Percentiles rank a stretch among this genome's conserved stretches.
Evolutionary conservation across 2,329 filamentous ascomycete genomes (phyloP).

Genomic region (Calycina herbarum): DNA sequence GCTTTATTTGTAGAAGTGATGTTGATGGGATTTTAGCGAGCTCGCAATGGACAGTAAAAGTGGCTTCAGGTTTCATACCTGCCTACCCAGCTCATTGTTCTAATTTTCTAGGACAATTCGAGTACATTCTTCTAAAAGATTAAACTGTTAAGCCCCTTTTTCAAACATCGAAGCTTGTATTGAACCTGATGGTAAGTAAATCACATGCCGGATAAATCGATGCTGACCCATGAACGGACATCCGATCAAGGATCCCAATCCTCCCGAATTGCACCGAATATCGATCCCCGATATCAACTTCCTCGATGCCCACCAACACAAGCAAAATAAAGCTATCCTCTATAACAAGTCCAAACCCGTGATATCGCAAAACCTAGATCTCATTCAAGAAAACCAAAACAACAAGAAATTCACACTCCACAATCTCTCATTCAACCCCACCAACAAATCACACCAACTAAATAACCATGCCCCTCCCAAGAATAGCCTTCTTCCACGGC

Average conservation of each 20-base stretch:
- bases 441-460: not conserved
- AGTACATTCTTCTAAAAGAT: too few relatives aligned
- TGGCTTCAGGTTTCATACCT: too few relatives aligned
- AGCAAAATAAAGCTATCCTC: not conserved
- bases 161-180: too few relatives aligned
- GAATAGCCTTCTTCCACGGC: slow-evolving; percentile 30
- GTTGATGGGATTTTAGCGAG: too few relatives aligned
- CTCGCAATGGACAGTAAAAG: too few relatives aligned
- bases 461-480: slow-evolving; percentile 13
- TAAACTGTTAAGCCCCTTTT: too few relatives aligned
- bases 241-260: not conserved
- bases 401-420: not conserved
- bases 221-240: not conserved
- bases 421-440: not conserved
- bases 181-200: too few relatives aligned
- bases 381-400: not conserved
- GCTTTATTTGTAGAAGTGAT: too few relatives aligned
- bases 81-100: too few relatives aligned
- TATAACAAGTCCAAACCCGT: not conserved
- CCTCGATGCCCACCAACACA: not conserved
- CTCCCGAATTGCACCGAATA: not conserved
- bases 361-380: not conserved
- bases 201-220: not conserved
- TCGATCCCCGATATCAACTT: not conserved
- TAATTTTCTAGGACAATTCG: too few relatives aligned